phyloP scores from a whole-genome alignment of 768 basidiomycete genomes.

The Rickenella mellea region DNA sequence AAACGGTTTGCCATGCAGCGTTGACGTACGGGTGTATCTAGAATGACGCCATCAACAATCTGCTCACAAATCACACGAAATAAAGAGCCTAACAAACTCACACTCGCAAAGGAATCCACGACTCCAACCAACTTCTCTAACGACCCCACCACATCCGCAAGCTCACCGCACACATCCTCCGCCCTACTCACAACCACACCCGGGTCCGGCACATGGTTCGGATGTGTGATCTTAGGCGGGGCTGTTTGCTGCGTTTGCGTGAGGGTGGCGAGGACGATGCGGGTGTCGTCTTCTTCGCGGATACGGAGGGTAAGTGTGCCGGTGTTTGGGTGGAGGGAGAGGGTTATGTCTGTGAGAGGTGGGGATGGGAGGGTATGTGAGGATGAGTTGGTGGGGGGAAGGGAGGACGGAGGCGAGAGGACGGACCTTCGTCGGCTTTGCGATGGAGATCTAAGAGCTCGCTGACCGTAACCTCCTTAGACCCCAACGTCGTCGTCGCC shows the following conservation, averaged over 20 bases:
- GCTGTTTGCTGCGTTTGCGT: background rate
- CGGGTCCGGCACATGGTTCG: background rate
- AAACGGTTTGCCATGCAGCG: constrained; percentile 18
- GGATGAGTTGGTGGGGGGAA: background rate
- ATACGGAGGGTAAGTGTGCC: background rate
- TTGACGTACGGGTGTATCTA: constrained; percentile 19
- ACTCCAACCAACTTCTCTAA: too few species aligned
- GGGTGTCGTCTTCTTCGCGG: background rate
- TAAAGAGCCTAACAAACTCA: too few species aligned
- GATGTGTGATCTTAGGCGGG: background rate
- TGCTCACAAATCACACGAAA: too few species aligned
- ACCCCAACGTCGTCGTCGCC: too few species aligned
- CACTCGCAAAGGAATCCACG: too few species aligned
- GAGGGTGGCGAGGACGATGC: background rate
- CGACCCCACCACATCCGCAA: too few species aligned
- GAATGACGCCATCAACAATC: too few species aligned
- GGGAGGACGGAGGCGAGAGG: background rate
- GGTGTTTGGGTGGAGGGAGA: background rate
- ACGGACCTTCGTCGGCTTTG: background rate
- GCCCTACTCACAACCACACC: background rate
- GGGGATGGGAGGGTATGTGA: background rate
- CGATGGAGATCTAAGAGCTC: too few species aligned
- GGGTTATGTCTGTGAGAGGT: background rate
- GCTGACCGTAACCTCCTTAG: too few species aligned
- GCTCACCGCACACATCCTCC: too few species aligned